Conservation (phyloP, 495 filamentous ascomycete species). For the Glonium stellatum region DNA sequence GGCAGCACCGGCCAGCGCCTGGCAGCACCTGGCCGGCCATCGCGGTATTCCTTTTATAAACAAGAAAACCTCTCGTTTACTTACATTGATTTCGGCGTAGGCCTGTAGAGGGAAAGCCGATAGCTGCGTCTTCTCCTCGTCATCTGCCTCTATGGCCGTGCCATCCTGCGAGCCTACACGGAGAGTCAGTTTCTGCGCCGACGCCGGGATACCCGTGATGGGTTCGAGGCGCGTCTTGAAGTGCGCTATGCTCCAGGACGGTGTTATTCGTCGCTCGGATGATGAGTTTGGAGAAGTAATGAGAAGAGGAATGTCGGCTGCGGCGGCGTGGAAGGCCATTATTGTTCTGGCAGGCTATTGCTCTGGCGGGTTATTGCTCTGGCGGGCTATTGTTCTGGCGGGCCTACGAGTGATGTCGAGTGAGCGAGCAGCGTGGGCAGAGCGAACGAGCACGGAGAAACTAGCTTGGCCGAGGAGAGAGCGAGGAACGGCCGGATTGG, state of each 20-base stretch:
- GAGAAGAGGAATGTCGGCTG: slow-evolving; percentile 75
- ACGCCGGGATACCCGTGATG: slow-evolving; percentile 84
- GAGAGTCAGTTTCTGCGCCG: slow-evolving; percentile 65
- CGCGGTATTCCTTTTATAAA: slow-evolving; percentile 16
- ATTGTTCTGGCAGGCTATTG: neutral
- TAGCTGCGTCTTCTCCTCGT: slow-evolving; percentile 61
- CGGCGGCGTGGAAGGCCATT: slow-evolving; percentile 52
- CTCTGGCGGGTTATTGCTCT: neutral
- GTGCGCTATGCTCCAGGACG: slow-evolving; percentile 82
- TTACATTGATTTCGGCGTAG: slow-evolving; percentile 72
- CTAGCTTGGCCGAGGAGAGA: neutral
- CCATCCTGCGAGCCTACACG: slow-evolving; percentile 49
- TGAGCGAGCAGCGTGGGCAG: too few species aligned
- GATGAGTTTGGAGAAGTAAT: slow-evolving; percentile 68
- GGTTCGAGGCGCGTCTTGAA: slow-evolving; percentile 87
- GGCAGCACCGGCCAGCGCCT: too few species aligned
- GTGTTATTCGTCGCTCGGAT: slow-evolving; percentile 83
- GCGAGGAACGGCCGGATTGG: neutral
- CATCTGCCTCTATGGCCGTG: slow-evolving; percentile 52
- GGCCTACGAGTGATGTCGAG: too few species aligned
- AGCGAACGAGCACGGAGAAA: neutral
- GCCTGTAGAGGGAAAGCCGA: slow-evolving; percentile 56
- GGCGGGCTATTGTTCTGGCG: too few species aligned
- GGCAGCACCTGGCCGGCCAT: too few species aligned
- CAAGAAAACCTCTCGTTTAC: slow-evolving; percentile 32